Conservation (phyloP, 108 stramenopile species). For the Nitzschia sp. region DNA sequence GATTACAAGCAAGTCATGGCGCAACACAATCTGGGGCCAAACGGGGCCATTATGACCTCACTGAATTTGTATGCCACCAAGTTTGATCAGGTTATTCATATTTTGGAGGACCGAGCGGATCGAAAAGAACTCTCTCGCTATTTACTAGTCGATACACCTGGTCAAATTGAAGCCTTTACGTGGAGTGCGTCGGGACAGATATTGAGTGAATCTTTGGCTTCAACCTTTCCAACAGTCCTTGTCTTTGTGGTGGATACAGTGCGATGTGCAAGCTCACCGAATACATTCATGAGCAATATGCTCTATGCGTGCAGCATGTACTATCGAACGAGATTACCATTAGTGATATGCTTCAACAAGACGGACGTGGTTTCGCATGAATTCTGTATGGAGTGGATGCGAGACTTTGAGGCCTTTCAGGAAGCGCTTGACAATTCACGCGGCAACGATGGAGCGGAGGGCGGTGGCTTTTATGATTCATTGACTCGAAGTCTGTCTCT, state of each 20-base stretch:
- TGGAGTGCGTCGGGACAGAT: conserved; percentile 98
- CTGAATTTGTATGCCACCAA: conserved; percentile 98
- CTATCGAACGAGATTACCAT: conserved; percentile 92
- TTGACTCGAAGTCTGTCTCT: conserved; percentile 92
- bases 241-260: conserved; percentile 97
- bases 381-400: conserved; percentile 97
- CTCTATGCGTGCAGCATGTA: conserved; percentile 97
- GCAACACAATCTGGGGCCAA: conserved; percentile 97
- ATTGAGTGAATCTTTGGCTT: conserved; percentile 91
- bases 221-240: conserved; percentile 94
- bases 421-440: conserved; percentile 86
- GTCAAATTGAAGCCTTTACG: conserved; percentile 99
- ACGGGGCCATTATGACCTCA: conserved; percentile 98
- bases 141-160: conserved; percentile 97
- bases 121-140: conserved; percentile 57
- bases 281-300: conserved; percentile 99
- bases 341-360: conserved; percentile 97
- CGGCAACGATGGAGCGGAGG: conserved; percentile 30
- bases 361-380: conserved; percentile 85
- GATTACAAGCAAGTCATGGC: conserved; percentile 98
- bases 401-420: conserved; percentile 95
- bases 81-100: conserved; percentile 96
- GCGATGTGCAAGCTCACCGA: conserved; percentile 87
- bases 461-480: conserved; percentile 86
- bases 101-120: conserved; percentile 86